A percentile compares a stretch with the other conserved stretches of the same genome.
Evolutionary conservation across 75 land plant species (phyloP).

Genomic region (Pinus albicaulis): DNA sequence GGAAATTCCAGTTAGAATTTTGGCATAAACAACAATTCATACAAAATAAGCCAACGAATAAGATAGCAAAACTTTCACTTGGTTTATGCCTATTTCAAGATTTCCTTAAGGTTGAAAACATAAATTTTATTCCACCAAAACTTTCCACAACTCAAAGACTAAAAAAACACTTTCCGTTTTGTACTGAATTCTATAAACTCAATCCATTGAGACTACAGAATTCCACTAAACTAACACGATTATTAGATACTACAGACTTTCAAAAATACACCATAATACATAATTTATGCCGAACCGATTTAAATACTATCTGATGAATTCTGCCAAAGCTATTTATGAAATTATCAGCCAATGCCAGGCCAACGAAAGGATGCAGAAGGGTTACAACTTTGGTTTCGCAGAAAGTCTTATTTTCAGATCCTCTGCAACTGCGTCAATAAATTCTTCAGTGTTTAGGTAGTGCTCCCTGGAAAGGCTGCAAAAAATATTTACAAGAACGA

Average conservation of each 20-base stretch:
- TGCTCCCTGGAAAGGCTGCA: conserved; percentile 47
- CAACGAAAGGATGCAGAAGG: conserved; percentile 2
- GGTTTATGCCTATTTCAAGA: background rate
- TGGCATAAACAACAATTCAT: background rate
- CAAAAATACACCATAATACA: no score
- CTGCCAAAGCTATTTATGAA: no score
- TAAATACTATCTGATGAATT: no score
- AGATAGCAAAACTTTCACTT: background rate
- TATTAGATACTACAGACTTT: background rate
- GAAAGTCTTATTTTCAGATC: conserved; percentile 41
- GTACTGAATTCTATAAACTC: background rate
- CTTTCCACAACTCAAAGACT: background rate
- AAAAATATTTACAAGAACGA: background rate
- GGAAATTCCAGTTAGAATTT: conserved; percentile 3
- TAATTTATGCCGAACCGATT: no score
- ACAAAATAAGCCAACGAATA: background rate
- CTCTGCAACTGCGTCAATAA: conserved; percentile 72
- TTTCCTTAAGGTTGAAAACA: background rate
- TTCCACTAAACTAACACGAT: background rate
- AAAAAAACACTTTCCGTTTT: background rate
- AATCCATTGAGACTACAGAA: background rate
- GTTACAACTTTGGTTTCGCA: conserved; percentile 33
- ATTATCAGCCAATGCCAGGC: background rate
- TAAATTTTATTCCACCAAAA: background rate
- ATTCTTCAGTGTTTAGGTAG: conserved; percentile 70